Evolutionary conservation across 73 alveolate species (phyloP).

Genomic region (Symbiodinium natans): DNA sequence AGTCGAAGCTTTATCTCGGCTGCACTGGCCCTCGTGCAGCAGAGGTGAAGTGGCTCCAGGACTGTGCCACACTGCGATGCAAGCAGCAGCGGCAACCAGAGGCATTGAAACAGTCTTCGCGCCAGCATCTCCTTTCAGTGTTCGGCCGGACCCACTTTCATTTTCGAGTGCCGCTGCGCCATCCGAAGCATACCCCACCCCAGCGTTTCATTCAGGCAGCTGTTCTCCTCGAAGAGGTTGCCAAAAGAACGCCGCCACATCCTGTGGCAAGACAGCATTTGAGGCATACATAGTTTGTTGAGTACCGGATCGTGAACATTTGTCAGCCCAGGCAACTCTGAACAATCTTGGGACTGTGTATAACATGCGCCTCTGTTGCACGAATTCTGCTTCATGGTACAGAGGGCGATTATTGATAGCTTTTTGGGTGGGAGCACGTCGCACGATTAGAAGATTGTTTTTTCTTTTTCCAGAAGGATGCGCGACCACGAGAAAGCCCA

Average conservation of each 20-base stretch:
- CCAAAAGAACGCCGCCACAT: conserved; percentile 85
- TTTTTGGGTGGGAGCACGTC: too few relatives aligned
- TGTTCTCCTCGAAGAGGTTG: conserved; percentile 50
- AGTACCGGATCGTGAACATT: not conserved
- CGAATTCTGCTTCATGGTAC: too few relatives aligned
- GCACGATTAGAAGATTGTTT: too few relatives aligned
- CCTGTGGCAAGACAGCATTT: not conserved
- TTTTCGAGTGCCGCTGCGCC: too few relatives aligned
- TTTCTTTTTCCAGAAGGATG: conserved; percentile 24
- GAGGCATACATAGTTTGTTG: not conserved
- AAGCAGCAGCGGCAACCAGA: conserved; percentile 93
- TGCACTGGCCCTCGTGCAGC: not conserved
- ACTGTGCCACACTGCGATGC: conserved; percentile 78
- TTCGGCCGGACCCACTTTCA: too few relatives aligned
- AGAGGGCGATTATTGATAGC: too few relatives aligned
- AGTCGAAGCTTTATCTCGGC: not conserved
- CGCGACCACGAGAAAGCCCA: conserved; percentile 91
- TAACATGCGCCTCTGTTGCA: conserved; percentile 35
- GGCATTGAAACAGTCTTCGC: too few relatives aligned
- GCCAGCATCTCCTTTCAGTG: too few relatives aligned
- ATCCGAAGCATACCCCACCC: too few relatives aligned
- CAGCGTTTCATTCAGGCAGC: not conserved
- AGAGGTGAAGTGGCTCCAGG: conserved; percentile 74
- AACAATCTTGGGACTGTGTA: conserved; percentile 86
- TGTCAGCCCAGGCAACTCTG: conserved; percentile 28